phyloP scores from a whole-genome alignment of 768 basidiomycete species.

The Hemileccinum impolitum region DNA sequence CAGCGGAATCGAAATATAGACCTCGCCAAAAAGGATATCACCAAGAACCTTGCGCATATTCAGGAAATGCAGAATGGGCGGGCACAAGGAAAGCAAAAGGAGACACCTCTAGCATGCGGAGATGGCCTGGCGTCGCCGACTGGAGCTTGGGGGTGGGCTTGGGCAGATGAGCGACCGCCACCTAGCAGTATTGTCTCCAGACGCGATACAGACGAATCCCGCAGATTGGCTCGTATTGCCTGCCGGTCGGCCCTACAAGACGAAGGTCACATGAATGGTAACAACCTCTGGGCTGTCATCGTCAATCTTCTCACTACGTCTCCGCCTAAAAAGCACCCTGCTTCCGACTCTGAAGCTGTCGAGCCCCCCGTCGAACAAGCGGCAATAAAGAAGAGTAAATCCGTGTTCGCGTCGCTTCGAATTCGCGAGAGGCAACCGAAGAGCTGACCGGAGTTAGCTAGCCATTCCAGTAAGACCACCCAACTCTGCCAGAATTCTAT shows the following conservation, averaged over 20 bases:
- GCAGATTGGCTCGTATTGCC: conserved; percentile 67
- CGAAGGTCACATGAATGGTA: conserved; percentile 56
- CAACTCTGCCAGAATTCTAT: background rate
- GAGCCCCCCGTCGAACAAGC: background rate
- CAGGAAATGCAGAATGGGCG: conserved; percentile 16
- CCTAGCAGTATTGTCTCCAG: conserved; percentile 90
- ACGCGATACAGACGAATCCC: conserved; percentile 80
- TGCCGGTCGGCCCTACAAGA: conserved; percentile 62
- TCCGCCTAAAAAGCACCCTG: conserved; percentile 42
- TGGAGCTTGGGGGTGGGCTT: conserved; percentile 76
- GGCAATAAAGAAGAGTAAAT: conserved; percentile 23
- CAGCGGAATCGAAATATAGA: conserved; percentile 63
- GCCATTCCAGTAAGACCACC: background rate
- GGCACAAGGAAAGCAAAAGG: conserved; percentile 20
- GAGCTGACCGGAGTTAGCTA: background rate
- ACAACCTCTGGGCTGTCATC: conserved; percentile 69
- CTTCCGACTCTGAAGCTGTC: conserved; percentile 14
- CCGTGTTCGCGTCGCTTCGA: conserved; percentile 25
- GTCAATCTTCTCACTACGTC: conserved; percentile 59
- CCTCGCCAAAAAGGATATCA: conserved; percentile 59
- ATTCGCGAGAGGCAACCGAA: conserved; percentile 11
- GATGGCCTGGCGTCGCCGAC: conserved; percentile 40
- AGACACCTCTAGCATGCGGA: conserved; percentile 19
- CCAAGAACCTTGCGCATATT: conserved; percentile 51
- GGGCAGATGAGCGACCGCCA: conserved; percentile 85